Base-by-base conservation (phyloP, 768 basidiomycete species). In the Lactarius hatsudake region DNA sequence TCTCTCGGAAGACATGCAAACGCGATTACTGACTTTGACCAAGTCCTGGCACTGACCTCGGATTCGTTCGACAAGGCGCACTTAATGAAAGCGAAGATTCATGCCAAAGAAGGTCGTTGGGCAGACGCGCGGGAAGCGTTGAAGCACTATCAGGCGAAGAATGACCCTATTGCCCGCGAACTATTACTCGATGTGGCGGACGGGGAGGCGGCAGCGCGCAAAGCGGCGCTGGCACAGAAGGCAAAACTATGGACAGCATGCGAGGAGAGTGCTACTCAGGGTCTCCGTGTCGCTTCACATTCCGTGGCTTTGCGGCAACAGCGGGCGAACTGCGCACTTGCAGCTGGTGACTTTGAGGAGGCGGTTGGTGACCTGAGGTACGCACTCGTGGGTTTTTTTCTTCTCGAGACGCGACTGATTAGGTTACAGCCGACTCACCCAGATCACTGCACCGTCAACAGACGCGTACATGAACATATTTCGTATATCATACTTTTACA, bases 21-120 rank as follows among this genome's bases (percentile, higher is more conserved):
- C 20, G 95, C 95, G 1, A 79, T 96, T 1, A 88, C 93, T 13
- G 95, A 96, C 75, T 94, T 95, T 70, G 87, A 92, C 72, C 85
- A 87, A 73, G 94, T 96, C 62, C 82, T 96, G 18, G 79, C 83
- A 13, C 80, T 93, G 10, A 92, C 90, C 18, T 84, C 84, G 55
- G 82, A 86, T 70, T 81, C 87, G 20, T 96, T 95, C 73, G 87
- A 91, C 71, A 84, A 87, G 73, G 95, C 96, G 5, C 82, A 91
- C 73, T 81, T 94, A 61, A 91, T 94, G 86, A 92, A 92, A 76
- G 93, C 93, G 0, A 88, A 90, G 69, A 92, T 97, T 66, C 82
- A 88, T 73, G 82, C 86, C 15, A 88, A 89, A 71, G 93, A 96
- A 10, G 96, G 94, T 4, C 79, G 85, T n/a, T 96, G 88, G 72